Conservation (phyloP, 1,139 yeast species). For the Debaryomyces robertsiae region DNA sequence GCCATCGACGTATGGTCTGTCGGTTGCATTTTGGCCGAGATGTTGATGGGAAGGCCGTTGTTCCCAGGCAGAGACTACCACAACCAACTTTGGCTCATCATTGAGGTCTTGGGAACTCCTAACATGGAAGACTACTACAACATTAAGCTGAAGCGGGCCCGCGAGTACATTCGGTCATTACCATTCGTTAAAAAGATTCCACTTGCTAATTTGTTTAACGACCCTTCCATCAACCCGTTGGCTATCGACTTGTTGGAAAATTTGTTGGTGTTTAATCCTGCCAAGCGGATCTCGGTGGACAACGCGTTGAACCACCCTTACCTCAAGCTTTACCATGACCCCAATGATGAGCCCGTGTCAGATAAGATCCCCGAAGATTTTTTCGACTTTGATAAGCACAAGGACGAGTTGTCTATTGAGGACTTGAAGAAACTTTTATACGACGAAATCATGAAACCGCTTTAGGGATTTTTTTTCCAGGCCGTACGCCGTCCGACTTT, state of each 20-base stretch:
- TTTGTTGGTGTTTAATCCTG: slow-evolving; percentile 64
- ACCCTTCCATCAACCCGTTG: slow-evolving; percentile 44
- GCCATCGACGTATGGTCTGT: slow-evolving; percentile 98
- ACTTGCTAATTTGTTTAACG: slow-evolving; percentile 40
- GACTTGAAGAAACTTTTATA: slow-evolving; percentile 57
- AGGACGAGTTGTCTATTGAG: slow-evolving; percentile 49
- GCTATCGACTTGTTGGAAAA: slow-evolving; percentile 65
- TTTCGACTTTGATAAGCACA: slow-evolving; percentile 62
- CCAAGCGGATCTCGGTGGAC: slow-evolving; percentile 61
- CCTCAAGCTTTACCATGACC: slow-evolving; percentile 65
- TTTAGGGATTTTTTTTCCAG: slow-evolving; percentile 19
- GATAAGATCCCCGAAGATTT: slow-evolving; percentile 58
- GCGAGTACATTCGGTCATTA: slow-evolving; percentile 78
- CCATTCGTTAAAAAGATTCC: slow-evolving; percentile 58
- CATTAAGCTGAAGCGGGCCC: slow-evolving; percentile 80
- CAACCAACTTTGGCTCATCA: slow-evolving; percentile 82
- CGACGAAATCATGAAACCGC: slow-evolving; percentile 53
- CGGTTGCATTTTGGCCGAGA: slow-evolving; percentile 94
- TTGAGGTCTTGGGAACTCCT: slow-evolving; percentile 92
- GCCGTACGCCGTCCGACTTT: background rate
- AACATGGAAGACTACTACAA: slow-evolving; percentile 75
- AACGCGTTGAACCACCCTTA: slow-evolving; percentile 72
- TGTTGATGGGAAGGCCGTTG: slow-evolving; percentile 82
- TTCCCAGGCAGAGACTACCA: slow-evolving; percentile 96
- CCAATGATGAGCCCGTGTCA: slow-evolving; percentile 70